phyloP scores from a whole-genome alignment of 352 stramenopile genomes.

The Phytophthora rubi region DNA sequence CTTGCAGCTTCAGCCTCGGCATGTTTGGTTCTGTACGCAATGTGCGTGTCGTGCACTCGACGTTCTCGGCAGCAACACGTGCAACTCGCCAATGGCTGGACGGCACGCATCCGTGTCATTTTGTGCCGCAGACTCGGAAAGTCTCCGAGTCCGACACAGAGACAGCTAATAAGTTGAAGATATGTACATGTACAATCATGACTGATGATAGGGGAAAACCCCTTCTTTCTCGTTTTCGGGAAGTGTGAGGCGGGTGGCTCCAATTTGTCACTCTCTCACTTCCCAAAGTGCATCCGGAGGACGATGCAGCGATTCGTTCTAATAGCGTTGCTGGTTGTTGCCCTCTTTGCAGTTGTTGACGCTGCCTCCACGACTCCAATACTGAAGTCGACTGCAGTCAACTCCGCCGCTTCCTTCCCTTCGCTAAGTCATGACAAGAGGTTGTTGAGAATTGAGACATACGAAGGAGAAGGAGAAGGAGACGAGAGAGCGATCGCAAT shows the following conservation, averaged over 20 bases:
- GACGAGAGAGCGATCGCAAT: neutral
- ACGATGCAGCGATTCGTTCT: neutral
- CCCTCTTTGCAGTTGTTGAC: neutral
- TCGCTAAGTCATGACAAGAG: neutral
- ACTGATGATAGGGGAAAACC: neutral
- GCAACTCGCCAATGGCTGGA: too few species aligned
- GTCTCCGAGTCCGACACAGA: too few species aligned
- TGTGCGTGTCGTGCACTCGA: too few species aligned
- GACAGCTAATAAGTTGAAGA: too few species aligned
- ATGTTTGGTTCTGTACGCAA: too few species aligned
- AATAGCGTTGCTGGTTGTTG: neutral
- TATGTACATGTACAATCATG: too few species aligned
- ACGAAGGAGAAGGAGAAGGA: neutral
- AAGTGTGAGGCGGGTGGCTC: neutral
- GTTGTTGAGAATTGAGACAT: conserved; percentile 1
- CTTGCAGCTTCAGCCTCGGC: too few species aligned
- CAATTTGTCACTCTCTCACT: neutral
- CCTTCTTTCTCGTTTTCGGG: neutral
- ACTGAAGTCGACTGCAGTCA: neutral
- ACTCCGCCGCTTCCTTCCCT: neutral
- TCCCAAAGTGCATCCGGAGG: neutral
- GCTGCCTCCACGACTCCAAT: neutral
- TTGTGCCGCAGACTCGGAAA: too few species aligned
- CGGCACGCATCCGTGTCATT: too few species aligned
- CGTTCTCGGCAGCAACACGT: too few species aligned